These are phyloP conservation scores for Diutina rugosa DNA, from an alignment of 1,139 yeast genomes.

Conservation along the genomic window DNA sequence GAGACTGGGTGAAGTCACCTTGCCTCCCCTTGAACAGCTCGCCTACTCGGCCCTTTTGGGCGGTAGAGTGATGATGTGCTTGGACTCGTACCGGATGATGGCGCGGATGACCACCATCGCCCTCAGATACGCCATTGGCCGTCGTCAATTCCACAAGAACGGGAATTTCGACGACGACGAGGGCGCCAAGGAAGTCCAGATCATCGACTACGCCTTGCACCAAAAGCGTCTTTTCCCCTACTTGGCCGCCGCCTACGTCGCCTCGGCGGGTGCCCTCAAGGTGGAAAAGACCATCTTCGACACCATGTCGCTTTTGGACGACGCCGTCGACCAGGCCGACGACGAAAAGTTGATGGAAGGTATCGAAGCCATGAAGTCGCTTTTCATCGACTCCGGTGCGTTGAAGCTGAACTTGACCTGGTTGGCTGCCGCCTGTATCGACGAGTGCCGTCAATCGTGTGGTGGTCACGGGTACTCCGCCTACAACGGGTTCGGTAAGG, in stretches of 20 bases:
- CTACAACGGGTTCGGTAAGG: conserved; percentile 82
- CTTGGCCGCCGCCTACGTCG: conserved; percentile 67
- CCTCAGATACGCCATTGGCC: conserved; percentile 75
- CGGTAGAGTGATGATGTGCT: conserved; percentile 84
- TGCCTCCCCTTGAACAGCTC: conserved; percentile 76
- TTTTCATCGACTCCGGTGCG: conserved; percentile 80
- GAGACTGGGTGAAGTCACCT: conserved; percentile 52
- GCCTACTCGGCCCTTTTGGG: conserved; percentile 78
- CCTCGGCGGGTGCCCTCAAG: conserved; percentile 54
- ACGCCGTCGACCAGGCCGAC: conserved; percentile 33
- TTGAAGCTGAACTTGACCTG: conserved; percentile 85
- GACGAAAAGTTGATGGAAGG: conserved; percentile 30
- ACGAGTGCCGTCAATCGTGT: conserved; percentile 88
- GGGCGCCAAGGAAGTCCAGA: conserved; percentile 37
- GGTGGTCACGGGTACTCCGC: conserved; percentile 95
- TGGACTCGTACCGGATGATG: conserved; percentile 70
- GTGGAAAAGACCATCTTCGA: conserved; percentile 17
- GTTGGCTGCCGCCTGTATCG: conserved; percentile 69
- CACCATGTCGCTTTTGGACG: conserved; percentile 46
- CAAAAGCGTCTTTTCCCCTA: conserved; percentile 78
- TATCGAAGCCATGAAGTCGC: conserved; percentile 54
- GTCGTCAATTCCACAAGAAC: conserved; percentile 54
- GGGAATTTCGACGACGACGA: conserved; percentile 3
- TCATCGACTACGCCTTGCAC: conserved; percentile 75
- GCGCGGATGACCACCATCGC: conserved; percentile 78